A percentile compares a stretch with the other conserved stretches of the same genome.
phyloP scores from a whole-genome alignment of 108 stramenopile genomes.

The Fragilariopsis cylindrus region DNA sequence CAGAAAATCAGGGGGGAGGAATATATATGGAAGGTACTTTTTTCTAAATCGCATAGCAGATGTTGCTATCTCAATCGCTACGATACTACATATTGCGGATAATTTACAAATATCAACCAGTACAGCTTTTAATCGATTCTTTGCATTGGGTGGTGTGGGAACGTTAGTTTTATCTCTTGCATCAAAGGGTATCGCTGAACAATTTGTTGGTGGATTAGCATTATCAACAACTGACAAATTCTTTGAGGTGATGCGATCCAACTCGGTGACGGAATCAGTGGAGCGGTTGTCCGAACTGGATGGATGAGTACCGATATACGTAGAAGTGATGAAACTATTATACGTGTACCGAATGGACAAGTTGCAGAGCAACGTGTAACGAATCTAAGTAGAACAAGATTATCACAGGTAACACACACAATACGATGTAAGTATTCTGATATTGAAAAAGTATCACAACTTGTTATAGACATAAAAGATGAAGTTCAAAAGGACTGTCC shows the following conservation, averaged over 20 bases:
- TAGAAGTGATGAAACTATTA: slow-evolving; percentile 49
- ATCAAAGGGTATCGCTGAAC: slow-evolving; percentile 21
- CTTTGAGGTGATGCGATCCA: slow-evolving; percentile 50
- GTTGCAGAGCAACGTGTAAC: slow-evolving; percentile 16
- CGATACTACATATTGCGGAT: no score
- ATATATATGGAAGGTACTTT: no score
- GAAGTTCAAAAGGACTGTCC: slow-evolving; percentile 63
- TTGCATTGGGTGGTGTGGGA: slow-evolving; percentile 61
- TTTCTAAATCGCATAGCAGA: no score
- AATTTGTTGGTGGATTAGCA: slow-evolving; percentile 55
- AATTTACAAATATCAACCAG: no score
- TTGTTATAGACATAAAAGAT: slow-evolving; percentile 50
- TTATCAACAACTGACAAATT: slow-evolving; percentile 56
- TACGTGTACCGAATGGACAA: slow-evolving; percentile 54
- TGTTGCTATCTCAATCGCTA: no score
- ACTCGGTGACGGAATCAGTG: slow-evolving; percentile 61
- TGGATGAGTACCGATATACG: slow-evolving; percentile 46
- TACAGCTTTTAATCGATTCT: slow-evolving; percentile 13
- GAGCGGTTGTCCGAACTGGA: slow-evolving; percentile 47
- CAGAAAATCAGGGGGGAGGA: no score
- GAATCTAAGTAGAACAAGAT: slow-evolving; percentile 48
- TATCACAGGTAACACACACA: slow-evolving; percentile 66
- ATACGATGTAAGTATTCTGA: slow-evolving; percentile 60
- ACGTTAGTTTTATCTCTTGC: slow-evolving; percentile 59
- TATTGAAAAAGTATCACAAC: slow-evolving; percentile 49